Evolutionary conservation across 139 green algal species (phyloP), one percentile per base, ranked within the genome.

Genomic region (Gonium pectorale): DNA sequence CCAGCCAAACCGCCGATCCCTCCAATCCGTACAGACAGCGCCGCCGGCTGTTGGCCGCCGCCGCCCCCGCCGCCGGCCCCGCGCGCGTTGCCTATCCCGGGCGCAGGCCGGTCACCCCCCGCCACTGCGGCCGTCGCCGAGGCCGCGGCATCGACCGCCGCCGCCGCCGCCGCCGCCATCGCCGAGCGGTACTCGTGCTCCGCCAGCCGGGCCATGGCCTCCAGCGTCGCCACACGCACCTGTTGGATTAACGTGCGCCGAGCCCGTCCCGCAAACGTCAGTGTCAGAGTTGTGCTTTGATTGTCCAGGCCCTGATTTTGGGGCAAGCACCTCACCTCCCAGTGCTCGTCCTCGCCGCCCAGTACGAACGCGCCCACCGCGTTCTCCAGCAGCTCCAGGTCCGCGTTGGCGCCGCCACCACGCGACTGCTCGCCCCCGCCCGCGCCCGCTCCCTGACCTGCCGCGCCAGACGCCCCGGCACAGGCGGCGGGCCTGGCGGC

Each of bases 291-390:
- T 9, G 59, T 6, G 26, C 2, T 3, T 6, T 19, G 59, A 6
- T 38, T 5, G 4, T 27, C 26, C 9, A 37, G 59, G 27, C 27
- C 2, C 26, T 27, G 59, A 9, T 2, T 19, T 5, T 2, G 33
- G 8, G 31, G 11, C 31, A 13, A 6, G 1, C 38, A 33, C 7
- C 40, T 27, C 40, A 82, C 75, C 75, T 82, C 40, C 75, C 75
- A 82, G 41, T 82, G 75, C 75, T 82, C 75, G 75, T 82, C 75
- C 75, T 82, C 75, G 75, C 75, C 56, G 59, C 75, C 75, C 56
- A 62, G 29, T 38, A 82, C 75, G 59, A 82, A 82, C 38, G 75
- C 75, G 15, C 75, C 75, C 27, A 82, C 59, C 49, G 75, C 75
- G 27, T 54, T 54, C 56, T 82, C 75, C 56, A 82, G 75, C 40